Conservation (phyloP, 306 rosid species). For the Prunus mume region DNA sequence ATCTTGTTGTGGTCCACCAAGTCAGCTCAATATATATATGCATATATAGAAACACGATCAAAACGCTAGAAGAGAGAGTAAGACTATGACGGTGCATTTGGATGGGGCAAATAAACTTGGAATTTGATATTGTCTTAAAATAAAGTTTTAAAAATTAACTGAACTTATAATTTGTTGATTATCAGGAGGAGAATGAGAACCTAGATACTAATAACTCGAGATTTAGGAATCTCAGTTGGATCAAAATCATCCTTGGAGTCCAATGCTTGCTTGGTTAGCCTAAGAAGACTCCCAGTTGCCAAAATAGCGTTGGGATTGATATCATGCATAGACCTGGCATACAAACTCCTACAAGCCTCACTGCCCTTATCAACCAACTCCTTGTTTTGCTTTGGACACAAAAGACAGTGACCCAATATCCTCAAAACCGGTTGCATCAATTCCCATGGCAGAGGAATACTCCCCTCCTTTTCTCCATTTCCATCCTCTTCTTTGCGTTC, state of each 20-base stretch:
- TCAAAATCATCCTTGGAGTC: slow-evolving; percentile 13
- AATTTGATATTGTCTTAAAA: too few species aligned
- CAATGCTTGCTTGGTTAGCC: slow-evolving; percentile 30
- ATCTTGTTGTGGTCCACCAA: too few species aligned
- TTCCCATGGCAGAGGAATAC: slow-evolving; percentile 72
- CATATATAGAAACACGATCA: too few species aligned
- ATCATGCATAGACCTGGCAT: slow-evolving; percentile 67
- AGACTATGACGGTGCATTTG: too few species aligned
- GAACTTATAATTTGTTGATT: neutral
- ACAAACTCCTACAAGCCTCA: slow-evolving; percentile 55
- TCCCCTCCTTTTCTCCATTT: slow-evolving; percentile 21
- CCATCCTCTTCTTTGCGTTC: neutral
- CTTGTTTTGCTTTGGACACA: slow-evolving; percentile 31
- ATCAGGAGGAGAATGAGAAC: neutral
- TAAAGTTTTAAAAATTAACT: too few species aligned
- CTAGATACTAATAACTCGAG: slow-evolving; percentile 18
- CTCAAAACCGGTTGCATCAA: slow-evolving; percentile 59
- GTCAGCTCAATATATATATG: too few species aligned
- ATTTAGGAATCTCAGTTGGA: slow-evolving; percentile 26
- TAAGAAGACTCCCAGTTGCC: slow-evolving; percentile 58
- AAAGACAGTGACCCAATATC: slow-evolving; percentile 59
- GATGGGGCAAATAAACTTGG: too few species aligned
- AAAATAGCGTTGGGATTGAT: slow-evolving; percentile 59
- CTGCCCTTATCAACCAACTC: slow-evolving; percentile 30
- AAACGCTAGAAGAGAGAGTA: too few species aligned